Evolutionary conservation across 2,329 filamentous ascomycete genomes (phyloP), one percentile per base, ranked within the genome.

Genomic region (Clonostachys byssicola): DNA sequence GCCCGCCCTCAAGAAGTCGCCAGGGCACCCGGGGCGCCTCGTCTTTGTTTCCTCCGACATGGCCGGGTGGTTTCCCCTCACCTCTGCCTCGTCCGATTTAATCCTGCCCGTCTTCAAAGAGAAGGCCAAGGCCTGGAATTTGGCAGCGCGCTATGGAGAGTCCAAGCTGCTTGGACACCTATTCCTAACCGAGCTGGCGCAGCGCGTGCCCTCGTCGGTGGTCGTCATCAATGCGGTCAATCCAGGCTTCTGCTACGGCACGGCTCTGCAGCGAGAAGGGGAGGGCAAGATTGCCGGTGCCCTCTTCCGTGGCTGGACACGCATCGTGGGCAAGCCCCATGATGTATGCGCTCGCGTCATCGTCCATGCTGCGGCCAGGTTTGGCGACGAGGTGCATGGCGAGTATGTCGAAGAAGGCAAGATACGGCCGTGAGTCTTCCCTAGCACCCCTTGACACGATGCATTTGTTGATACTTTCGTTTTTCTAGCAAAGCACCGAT

Each of bases 21-120:
- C 39, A 9, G 44, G 30, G 4, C 6, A 34, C 12, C 54, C 57
- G 2, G 51, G 49, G 5, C 53, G 48, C 9, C 38, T 64, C n/a
- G 54, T 50, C 16, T 46, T 62, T 20, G 56, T 63, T 5, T 47
- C 46, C 18, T 63, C 63, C 7, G 62, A 60, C 35, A 49, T 50
- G 20, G 51, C 51, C 7, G 52, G 46, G 18, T 55, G 48, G 51
- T 42, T 49, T 6, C 46, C 51, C 8, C 43, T 62, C 20, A 46
- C 50, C n/a, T 52, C 51, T 2, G 13, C 18, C 17, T 20, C 13
- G 8, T 9, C 20, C 13, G 18, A 12, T 3, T 34, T 41, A 13
- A 30, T 47, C n/a, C 45, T 47, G 5, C 45, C 45, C 10, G 6
- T 18, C 9, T 46, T 41, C 40, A 42, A 46, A n/a, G 23, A 40